phyloP scores from a whole-genome alignment of 805 yeast genomes.

The Spathaspora sp. region DNA sequence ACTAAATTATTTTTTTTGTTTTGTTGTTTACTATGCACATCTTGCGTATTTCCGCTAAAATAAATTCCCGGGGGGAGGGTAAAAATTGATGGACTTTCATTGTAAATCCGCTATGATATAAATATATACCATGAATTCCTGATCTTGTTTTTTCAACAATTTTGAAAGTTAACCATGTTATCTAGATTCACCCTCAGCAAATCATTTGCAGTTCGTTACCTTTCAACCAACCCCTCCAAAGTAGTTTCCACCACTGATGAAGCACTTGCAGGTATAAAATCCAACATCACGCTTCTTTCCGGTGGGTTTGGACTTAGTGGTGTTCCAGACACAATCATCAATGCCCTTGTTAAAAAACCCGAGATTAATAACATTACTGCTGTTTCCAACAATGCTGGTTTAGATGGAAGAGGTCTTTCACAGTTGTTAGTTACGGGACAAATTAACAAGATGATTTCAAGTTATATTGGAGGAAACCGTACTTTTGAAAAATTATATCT shows the following conservation, averaged over 20 bases:
- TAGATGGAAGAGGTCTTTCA: conserved; percentile 42
- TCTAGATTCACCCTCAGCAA: neutral
- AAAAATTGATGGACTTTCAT: neutral
- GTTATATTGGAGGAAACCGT: conserved; percentile 45
- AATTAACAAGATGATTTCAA: conserved; percentile 40
- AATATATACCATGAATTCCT: neutral
- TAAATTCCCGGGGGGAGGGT: neutral
- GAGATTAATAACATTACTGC: conserved; percentile 36
- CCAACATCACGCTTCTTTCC: conserved; percentile 33
- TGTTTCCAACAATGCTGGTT: conserved; percentile 48
- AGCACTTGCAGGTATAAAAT: conserved; percentile 25
- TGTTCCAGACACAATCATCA: conserved; percentile 42
- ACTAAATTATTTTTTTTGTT: neutral
- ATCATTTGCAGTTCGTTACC: conserved; percentile 2
- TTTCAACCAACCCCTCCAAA: conserved; percentile 9
- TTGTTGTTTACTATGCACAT: neutral
- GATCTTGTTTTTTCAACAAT: neutral
- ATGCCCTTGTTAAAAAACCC: conserved; percentile 28
- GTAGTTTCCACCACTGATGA: conserved; percentile 20
- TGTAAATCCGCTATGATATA: neutral
- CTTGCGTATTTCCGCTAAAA: neutral
- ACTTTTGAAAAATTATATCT: conserved; percentile 38
- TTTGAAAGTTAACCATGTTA: neutral
- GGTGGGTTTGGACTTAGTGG: conserved; percentile 52
- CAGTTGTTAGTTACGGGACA: conserved; percentile 39